Base-by-base conservation (phyloP, 2,329 filamentous ascomycete genomes). In the Ustulina deusta region DNA sequence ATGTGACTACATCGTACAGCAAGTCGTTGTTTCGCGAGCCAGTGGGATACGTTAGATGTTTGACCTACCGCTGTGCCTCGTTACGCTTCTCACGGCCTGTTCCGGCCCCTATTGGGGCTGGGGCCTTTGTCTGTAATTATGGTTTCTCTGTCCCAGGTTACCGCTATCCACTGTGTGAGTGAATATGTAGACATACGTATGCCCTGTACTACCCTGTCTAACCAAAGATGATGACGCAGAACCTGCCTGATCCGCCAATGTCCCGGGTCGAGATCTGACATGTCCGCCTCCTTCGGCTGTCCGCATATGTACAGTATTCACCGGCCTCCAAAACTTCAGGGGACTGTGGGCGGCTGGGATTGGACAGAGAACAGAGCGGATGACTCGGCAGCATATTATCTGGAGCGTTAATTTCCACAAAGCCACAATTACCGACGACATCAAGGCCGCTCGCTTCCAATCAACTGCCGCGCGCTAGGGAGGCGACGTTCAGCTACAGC, bases 231-330 rank as follows among this genome's bases (percentile, higher is more conserved):
- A 68, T 68, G 62, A 65, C 63, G 63, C 66, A 61, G 27, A 64
- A 61, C 56, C 42, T 68, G 61, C 55, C 55, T 60, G 49, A 54
- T 60, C 62, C 66, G 29, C 56, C 60, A 61, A 38, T 46, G 22
- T 61, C n/a, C 49, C 42, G 57, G 73, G 61, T 71, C 69, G 60
- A 74, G 71, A 74, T 74, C 71, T 74, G 73, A 75, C 73, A 74
- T 73, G 71, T 74, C 71, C 64, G 71, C 69, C 68, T 71, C 65
- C 69, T 56, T 66, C 73, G 73, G 73, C 27, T 58, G 58, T 63
- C 72, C 69, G 64, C 73, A 72, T 72, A n/a, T n/a, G n/a, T n/a
- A 55, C 59, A 36, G 48, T 61, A 67, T 13, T 29, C 54, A 56
- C 44, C 22, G 36, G 22, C 63, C 29, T 29, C 54, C 48, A 57